Evolutionary conservation across 495 filamentous ascomycete genomes (phyloP).

Genomic region (Hamigera avellanea): DNA sequence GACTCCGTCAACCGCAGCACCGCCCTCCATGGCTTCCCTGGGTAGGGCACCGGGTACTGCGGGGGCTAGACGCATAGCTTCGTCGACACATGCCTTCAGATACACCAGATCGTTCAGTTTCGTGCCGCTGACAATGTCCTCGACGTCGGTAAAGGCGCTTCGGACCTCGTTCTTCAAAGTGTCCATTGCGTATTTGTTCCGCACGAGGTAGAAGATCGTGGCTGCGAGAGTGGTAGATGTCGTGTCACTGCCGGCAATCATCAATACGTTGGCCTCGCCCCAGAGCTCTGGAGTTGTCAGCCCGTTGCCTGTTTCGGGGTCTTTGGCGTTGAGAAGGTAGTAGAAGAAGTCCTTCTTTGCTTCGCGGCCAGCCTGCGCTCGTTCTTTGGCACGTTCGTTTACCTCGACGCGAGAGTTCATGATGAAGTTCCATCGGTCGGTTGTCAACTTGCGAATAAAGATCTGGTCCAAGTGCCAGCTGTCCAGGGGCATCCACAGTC

Average conservation of each 20-base stretch:
- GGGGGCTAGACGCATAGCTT: slow-evolving; percentile 53
- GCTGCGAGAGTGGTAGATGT: slow-evolving; percentile 46
- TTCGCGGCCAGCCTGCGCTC: slow-evolving; percentile 33
- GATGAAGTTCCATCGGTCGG: slow-evolving; percentile 49
- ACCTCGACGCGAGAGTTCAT: slow-evolving; percentile 46
- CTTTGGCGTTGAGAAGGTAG: slow-evolving; percentile 45
- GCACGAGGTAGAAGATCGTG: slow-evolving; percentile 51
- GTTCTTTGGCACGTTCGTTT: slow-evolving; percentile 40
- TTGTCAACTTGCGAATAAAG: slow-evolving; percentile 45
- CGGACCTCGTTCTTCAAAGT: slow-evolving; percentile 42
- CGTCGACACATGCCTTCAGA: slow-evolving; percentile 45
- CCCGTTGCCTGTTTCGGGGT: slow-evolving; percentile 49
- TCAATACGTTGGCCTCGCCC: slow-evolving; percentile 58
- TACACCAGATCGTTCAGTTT: slow-evolving; percentile 29
- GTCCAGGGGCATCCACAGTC: slow-evolving; percentile 45
- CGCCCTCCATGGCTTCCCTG: slow-evolving; percentile 44
- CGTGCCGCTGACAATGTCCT: slow-evolving; percentile 32
- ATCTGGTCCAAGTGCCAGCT: slow-evolving; percentile 44
- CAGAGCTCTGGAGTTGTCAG: slow-evolving; percentile 56
- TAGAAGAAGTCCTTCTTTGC: slow-evolving; percentile 55
- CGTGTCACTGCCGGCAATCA: slow-evolving; percentile 47
- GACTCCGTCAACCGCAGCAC: slow-evolving; percentile 40
- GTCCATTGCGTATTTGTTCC: slow-evolving; percentile 31
- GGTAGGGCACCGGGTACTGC: slow-evolving; percentile 45
- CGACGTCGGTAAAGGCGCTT: slow-evolving; percentile 33